Conservation (phyloP, 2,329 filamentous ascomycete species). For the Neonectria hederae region DNA sequence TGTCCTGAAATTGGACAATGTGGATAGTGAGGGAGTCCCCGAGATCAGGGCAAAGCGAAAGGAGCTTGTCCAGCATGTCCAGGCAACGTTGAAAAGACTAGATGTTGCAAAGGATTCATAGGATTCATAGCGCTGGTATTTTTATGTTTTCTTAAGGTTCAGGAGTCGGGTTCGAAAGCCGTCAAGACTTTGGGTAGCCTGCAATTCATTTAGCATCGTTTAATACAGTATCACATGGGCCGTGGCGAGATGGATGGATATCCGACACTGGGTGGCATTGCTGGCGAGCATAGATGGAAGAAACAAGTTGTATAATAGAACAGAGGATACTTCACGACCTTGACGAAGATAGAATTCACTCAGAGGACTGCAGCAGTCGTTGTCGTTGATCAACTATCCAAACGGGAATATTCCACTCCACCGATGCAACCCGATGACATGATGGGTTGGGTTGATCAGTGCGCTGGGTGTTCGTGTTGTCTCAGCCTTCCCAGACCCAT, state of each 20-base stretch:
- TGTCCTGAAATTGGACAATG: slow-evolving; percentile 78
- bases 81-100: slow-evolving; percentile 71
- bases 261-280: slow-evolving; percentile 29
- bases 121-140: slow-evolving; percentile 28
- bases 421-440: neutral
- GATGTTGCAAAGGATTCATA: slow-evolving; percentile 58
- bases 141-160: slow-evolving; percentile 7
- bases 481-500: slow-evolving; percentile 5
- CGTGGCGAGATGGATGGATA: slow-evolving; percentile 22
- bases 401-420: neutral
- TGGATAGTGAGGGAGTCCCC: slow-evolving; percentile 76
- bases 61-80: slow-evolving; percentile 76
- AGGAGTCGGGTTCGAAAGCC: slow-evolving; percentile 19
- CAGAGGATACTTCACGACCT: slow-evolving; percentile 31
- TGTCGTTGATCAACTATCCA: slow-evolving; percentile 13
- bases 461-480: neutral
- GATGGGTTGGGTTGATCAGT: neutral
- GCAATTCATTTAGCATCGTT: slow-evolving; percentile 35
- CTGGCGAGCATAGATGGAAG: slow-evolving; percentile 33
- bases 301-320: slow-evolving; percentile 44
- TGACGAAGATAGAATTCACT: slow-evolving; percentile 39
- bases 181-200: slow-evolving; percentile 32
- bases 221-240: slow-evolving; percentile 9
- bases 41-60: slow-evolving; percentile 74
- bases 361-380: slow-evolving; percentile 26